Evolutionary conservation across 2,329 filamentous ascomycete genomes (phyloP), one percentile per base, ranked within the genome.

Genomic region (Ophiostoma angusticollis): DNA sequence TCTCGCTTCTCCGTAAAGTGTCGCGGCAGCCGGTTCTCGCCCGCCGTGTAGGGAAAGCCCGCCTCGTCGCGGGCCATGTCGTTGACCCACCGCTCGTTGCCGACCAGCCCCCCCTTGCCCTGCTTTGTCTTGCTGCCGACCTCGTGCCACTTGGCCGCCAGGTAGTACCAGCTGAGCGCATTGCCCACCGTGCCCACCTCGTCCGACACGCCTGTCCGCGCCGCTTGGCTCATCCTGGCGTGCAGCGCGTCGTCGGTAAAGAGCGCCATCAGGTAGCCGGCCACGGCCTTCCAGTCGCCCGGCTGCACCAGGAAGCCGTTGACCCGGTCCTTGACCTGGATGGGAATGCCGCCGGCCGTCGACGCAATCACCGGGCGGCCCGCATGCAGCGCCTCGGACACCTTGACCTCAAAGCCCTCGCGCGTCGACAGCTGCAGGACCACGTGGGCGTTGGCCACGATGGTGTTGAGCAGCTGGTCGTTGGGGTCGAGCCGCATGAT

Each of bases 381-480:
- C 31, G 85, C 84, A 53, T 87, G 83, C 17, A 89, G 65, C 1
- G 81, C 83, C 58, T 91, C 84, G 0, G 80, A 85, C 5, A 91
- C 82, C 58, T 91, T 91, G 50, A 91, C 79, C 58, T 91, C 84
- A 50, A 91, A 91, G 0, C 84, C 83, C 54, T 91, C 84, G 25
- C 81, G 73, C 0, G 79, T 86, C 3, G 81, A 87, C 6, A 91
- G 72, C 57, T 91, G 84, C 7, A 91, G 68, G 1, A 79, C 79
- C 7, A 86, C 73, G 41, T 78, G 73, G 1, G 81, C 77, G 35
- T 80, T 78, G 27, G 78, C 75, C 45, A 91, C 69, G 30, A 91
- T 63, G 0, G 76, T 74, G 56, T 91, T 87, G 50, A 91, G 73
- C 16, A 86, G 67, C 57, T 91, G 84, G 50, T 91, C 84, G 9